Evolutionary conservation across 2,329 filamentous ascomycete species (phyloP).

Genomic region (Sclerotiophoma versabilis): DNA sequence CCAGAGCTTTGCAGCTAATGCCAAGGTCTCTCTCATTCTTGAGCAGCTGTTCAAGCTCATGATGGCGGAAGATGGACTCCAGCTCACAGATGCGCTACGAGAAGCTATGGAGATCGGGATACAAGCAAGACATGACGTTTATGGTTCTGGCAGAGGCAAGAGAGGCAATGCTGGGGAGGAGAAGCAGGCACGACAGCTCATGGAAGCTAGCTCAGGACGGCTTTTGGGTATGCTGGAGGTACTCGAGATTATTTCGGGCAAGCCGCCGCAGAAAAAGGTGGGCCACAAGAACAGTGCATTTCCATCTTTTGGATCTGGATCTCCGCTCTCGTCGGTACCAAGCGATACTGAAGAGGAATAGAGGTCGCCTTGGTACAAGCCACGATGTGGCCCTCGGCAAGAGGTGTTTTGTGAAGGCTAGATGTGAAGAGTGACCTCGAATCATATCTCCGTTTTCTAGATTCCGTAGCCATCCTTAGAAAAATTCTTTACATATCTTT

Average conservation of each 20-base stretch:
- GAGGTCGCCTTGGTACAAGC: background rate
- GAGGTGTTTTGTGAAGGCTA: background rate
- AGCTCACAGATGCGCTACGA: constrained; percentile 44
- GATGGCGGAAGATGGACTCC: constrained; percentile 32
- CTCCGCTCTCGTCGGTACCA: constrained; percentile 34
- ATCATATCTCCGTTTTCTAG: background rate
- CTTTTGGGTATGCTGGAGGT: constrained; percentile 46
- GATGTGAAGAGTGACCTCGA: background rate
- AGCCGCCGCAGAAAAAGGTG: constrained; percentile 15
- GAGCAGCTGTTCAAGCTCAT: constrained; percentile 44
- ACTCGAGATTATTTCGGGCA: constrained; percentile 32
- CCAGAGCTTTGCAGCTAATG: constrained; percentile 41
- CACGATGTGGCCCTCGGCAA: background rate
- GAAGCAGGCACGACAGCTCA: constrained; percentile 41
- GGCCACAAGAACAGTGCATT: constrained; percentile 8
- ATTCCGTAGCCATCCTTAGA: background rate
- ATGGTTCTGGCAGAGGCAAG: constrained; percentile 55
- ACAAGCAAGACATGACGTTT: constrained; percentile 54
- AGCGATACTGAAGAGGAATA: constrained; percentile 28
- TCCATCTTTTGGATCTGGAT: constrained; percentile 30
- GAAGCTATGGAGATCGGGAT: constrained; percentile 62
- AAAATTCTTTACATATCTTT: background rate
- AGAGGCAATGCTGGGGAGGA: constrained; percentile 48
- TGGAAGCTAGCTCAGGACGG: constrained; percentile 46
- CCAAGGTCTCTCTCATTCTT: constrained; percentile 46